phyloP scores from a whole-genome alignment of 768 basidiomycete species.

The Naematelia encephala region DNA sequence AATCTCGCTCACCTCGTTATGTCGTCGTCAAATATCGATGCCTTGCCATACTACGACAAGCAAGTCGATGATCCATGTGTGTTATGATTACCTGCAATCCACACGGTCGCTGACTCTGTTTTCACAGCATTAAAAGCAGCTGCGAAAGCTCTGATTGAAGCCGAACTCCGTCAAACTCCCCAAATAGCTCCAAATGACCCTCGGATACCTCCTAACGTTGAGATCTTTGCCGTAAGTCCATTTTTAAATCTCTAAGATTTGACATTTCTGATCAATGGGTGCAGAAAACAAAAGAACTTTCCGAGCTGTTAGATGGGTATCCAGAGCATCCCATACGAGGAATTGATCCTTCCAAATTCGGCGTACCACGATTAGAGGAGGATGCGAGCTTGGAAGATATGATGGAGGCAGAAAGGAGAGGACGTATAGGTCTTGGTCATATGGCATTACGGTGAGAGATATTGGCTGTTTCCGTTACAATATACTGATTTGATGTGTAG shows the following conservation, averaged over 20 bases:
- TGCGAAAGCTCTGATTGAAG: conserved; percentile 44
- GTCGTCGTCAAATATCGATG: conserved; percentile 59
- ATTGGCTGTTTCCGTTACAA: too few relatives aligned
- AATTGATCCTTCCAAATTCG: conserved; percentile 46
- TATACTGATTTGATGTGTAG: conserved; percentile 52
- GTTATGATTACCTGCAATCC: conserved; percentile 4
- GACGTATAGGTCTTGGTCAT: conserved; percentile 42
- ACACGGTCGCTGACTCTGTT: not conserved
- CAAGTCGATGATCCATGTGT: conserved; percentile 70
- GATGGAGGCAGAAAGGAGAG: conserved; percentile 35
- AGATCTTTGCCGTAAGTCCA: conserved; percentile 43
- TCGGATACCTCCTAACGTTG: conserved; percentile 37
- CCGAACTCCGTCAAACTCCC: conserved; percentile 36
- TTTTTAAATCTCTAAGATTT: not conserved
- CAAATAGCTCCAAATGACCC: conserved; percentile 35
- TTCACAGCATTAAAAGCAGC: conserved; percentile 30
- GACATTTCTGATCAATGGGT: not conserved
- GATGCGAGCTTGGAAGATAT: conserved; percentile 33
- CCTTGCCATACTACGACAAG: conserved; percentile 91
- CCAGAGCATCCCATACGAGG: conserved; percentile 30
- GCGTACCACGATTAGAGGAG: conserved; percentile 14
- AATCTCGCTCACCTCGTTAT: conserved; percentile 6
- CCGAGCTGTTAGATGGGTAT: conserved; percentile 31
- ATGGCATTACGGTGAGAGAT: conserved; percentile 48
- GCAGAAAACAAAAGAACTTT: conserved; percentile 40